These are phyloP conservation scores for Populus ilicifolia DNA, from an alignment of 345 rosid genomes.

Conservation along the genomic window DNA sequence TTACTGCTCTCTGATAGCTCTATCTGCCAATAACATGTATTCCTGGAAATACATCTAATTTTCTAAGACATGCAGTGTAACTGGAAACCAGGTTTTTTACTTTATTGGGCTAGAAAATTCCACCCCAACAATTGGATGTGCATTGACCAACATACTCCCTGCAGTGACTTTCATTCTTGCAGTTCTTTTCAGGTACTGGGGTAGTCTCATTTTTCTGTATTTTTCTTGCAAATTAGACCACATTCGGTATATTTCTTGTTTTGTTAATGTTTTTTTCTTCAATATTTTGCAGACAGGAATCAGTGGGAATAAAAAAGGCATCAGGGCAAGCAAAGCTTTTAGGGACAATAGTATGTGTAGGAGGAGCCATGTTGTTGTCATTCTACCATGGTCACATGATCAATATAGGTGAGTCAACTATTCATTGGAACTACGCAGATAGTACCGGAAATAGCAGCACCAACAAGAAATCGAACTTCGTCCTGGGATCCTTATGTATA, in stretches of 20 bases:
- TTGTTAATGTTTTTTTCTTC: not conserved
- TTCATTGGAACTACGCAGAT: slow-evolving; percentile 73
- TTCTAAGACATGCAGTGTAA: slow-evolving; percentile 40
- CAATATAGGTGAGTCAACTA: slow-evolving; percentile 52
- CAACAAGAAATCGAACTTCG: slow-evolving; percentile 31
- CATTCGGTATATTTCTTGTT: not conserved
- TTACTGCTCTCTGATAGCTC: not conserved
- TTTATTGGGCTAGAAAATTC: slow-evolving; percentile 72
- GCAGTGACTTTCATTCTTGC: slow-evolving; percentile 78
- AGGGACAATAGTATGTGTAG: slow-evolving; percentile 74
- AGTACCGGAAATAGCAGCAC: slow-evolving; percentile 23
- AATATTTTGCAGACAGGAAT: slow-evolving; percentile 59
- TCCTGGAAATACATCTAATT: not conserved
- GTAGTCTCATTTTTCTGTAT: not conserved
- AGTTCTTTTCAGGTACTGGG: slow-evolving; percentile 57
- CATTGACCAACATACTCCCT: slow-evolving; percentile 70
- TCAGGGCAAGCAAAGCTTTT: slow-evolving; percentile 76
- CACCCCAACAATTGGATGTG: slow-evolving; percentile 80
- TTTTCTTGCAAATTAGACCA: not conserved
- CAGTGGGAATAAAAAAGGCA: slow-evolving; percentile 45
- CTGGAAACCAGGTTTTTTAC: slow-evolving; percentile 73
- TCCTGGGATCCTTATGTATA: slow-evolving; percentile 61
- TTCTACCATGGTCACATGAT: slow-evolving; percentile 72
- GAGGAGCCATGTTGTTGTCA: slow-evolving; percentile 89
- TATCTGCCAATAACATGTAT: not conserved